phyloP scores from a whole-genome alignment of 1,284 basidiomycete genomes.

The Clitocybe nebularis region DNA sequence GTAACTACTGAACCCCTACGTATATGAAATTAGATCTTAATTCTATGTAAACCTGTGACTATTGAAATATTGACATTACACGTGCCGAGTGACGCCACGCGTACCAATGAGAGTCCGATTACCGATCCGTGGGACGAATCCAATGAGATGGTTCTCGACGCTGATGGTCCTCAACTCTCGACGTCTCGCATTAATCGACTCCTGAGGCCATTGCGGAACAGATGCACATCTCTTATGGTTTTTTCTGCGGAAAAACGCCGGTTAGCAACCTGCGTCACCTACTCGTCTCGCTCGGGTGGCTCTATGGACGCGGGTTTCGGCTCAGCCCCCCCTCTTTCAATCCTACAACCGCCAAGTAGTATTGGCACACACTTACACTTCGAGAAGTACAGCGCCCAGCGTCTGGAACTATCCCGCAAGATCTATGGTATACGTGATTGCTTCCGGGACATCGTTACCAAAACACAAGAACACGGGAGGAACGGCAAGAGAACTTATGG shows the following conservation, averaged over 20 bases:
- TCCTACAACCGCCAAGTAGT: conserved; percentile 35
- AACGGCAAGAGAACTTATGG: conserved; percentile 16
- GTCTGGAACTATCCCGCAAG: conserved; percentile 40
- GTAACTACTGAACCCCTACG: neutral
- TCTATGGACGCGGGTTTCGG: neutral
- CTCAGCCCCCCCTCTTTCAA: conserved; percentile 30
- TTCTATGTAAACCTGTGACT: too few relatives aligned
- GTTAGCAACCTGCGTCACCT: neutral
- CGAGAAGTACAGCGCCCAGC: conserved; percentile 31
- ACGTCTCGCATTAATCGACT: conserved; percentile 43
- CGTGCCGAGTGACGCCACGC: too few relatives aligned
- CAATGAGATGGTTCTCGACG: conserved; percentile 12
- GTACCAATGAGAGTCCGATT: too few relatives aligned
- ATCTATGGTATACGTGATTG: conserved; percentile 50
- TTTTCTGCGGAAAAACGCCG: conserved; percentile 14
- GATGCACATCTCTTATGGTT: conserved; percentile 39
- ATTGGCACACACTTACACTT: conserved; percentile 31
- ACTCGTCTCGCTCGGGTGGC: conserved; percentile 10
- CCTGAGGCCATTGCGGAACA: conserved; percentile 49
- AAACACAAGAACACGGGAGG: conserved; percentile 11
- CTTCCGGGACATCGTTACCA: conserved; percentile 44
- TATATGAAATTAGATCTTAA: too few relatives aligned
- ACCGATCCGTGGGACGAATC: too few relatives aligned
- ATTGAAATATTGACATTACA: too few relatives aligned
- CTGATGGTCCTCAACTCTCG: conserved; percentile 13